phyloP scores from a whole-genome alignment of 345 rosid genomes.

The Eucalyptus curtisii region DNA sequence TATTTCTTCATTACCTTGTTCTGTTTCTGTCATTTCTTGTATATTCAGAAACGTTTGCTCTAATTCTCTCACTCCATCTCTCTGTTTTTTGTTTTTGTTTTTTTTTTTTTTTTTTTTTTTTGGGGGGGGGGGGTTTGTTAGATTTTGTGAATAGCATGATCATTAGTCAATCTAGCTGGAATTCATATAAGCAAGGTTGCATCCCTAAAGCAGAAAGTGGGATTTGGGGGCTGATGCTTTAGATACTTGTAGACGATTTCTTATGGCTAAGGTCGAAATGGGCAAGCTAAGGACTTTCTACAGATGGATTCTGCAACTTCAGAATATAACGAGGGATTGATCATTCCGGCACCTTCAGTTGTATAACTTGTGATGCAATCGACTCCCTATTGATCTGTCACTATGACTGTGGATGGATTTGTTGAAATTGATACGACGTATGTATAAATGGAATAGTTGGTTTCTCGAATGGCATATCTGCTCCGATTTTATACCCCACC shows the following conservation, averaged over 20 bases:
- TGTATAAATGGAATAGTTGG: not conserved
- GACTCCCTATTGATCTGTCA: not conserved
- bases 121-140: no score
- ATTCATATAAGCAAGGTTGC: not conserved
- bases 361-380: not conserved
- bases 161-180: not conserved
- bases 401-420: not conserved
- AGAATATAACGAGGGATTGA: not conserved
- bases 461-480: not conserved
- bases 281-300: not conserved
- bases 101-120: not conserved
- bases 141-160: not conserved
- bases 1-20: not conserved
- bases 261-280: not conserved
- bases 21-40: not conserved
- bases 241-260: not conserved
- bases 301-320: not conserved
- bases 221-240: not conserved
- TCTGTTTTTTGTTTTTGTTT: accelerated
- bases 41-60: not conserved
- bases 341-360: not conserved
- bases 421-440: not conserved
- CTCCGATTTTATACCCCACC: not conserved
- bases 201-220: not conserved
- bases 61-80: not conserved